phyloP scores from a whole-genome alignment of 2,329 filamentous ascomycete species.

The Alternaria sp. region DNA sequence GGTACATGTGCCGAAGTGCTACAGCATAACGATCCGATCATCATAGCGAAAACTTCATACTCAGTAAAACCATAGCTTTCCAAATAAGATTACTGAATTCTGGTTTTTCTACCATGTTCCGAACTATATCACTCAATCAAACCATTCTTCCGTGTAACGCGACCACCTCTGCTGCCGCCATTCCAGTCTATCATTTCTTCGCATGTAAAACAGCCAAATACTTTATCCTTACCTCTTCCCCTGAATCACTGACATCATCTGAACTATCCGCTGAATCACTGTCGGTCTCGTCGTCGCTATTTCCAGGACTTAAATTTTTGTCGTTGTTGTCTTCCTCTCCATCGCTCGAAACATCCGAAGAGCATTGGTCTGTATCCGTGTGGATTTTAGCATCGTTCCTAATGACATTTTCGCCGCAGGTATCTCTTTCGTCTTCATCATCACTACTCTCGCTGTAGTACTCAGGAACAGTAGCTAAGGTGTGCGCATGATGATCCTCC shows the following conservation, averaged over 20 bases:
- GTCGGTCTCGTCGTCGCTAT: background rate
- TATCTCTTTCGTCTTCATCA: background rate
- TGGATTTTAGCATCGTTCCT: background rate
- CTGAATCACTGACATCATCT: background rate
- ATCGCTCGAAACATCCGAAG: background rate
- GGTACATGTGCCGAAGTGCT: background rate
- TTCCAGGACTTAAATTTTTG: background rate
- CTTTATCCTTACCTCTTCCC: background rate
- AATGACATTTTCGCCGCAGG: background rate
- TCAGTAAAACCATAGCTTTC: background rate
- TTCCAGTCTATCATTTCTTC: background rate
- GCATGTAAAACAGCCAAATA: background rate
- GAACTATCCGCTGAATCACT: background rate
- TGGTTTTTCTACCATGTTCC: background rate
- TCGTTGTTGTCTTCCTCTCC: background rate
- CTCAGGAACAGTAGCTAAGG: background rate
- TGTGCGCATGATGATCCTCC: background rate
- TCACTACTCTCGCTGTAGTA: background rate
- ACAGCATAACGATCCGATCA: background rate
- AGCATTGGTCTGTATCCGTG: background rate
- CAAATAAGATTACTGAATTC: background rate
- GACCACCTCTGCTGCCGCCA: too few relatives aligned
- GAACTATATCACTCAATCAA: background rate
- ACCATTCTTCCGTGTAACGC: background rate
- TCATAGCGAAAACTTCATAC: background rate